These are phyloP conservation scores for Saposhnikovia divaricata DNA, from an alignment of 129 eudicot species.

Conservation along the genomic window DNA sequence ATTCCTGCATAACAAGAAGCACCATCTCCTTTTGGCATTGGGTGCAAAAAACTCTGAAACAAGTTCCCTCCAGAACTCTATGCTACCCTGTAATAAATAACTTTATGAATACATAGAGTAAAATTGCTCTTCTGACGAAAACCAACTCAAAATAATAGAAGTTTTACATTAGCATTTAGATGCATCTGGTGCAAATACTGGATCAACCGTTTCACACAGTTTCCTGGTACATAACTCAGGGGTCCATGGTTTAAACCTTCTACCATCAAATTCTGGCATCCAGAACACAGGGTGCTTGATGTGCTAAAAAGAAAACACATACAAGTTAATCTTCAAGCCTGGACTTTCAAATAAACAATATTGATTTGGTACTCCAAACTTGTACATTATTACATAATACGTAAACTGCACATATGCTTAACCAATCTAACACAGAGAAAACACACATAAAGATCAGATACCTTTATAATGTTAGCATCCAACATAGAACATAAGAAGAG, in stretches of 20 bases:
- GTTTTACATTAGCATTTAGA: neutral
- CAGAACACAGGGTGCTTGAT: neutral
- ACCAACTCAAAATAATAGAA: neutral
- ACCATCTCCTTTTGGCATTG: neutral
- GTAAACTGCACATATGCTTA: neutral
- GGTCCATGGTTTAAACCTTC: neutral
- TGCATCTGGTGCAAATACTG: neutral
- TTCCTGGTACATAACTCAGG: neutral
- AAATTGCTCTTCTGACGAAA: too few species aligned
- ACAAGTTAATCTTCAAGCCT: neutral
- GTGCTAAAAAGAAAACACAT: neutral
- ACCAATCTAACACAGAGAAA: neutral
- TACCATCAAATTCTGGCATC: neutral
- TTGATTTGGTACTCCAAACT: neutral
- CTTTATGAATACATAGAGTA: neutral
- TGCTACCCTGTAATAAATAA: conserved; percentile 2
- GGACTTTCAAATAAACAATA: neutral
- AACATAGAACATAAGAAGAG: neutral
- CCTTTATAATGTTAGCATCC: neutral
- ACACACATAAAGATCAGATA: neutral
- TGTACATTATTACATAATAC: neutral
- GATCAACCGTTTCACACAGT: neutral
- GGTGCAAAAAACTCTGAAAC: conserved; percentile 6
- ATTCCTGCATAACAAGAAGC: neutral
- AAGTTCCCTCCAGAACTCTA: neutral